phyloP scores from a whole-genome alignment of 192 early-diverging fungal genomes.

The Podila epigama region DNA sequence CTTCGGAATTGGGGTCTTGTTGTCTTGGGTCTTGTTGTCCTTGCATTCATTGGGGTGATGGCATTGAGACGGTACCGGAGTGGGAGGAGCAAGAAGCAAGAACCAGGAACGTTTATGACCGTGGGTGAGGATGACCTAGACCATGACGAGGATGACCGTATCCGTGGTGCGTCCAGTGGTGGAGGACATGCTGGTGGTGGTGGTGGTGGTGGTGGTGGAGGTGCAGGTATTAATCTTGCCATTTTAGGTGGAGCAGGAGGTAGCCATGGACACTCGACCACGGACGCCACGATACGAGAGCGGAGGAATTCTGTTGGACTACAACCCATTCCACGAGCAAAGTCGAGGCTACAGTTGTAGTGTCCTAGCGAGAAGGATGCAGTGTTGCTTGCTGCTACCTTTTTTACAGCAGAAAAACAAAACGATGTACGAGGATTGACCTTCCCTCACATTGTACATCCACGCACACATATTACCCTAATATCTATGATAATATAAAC shows the following conservation, averaged over 20 bases:
- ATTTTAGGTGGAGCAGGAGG: conserved; percentile 10
- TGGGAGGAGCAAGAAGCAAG: conserved; percentile 34
- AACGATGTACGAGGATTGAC: no score
- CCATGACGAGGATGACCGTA: not conserved
- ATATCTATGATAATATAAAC: no score
- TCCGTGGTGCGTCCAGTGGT: not conserved
- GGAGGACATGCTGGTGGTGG: not conserved
- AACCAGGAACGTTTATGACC: conserved; percentile 22
- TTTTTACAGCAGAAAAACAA: no score
- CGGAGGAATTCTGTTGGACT: conserved; percentile 21
- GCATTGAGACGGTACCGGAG: conserved; percentile 9
- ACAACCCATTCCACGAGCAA: conserved; percentile 26
- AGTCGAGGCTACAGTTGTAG: not conserved
- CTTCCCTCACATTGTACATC: no score
- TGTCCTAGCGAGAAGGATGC: no score
- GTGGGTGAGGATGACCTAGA: conserved; percentile 27
- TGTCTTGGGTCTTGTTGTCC: not conserved
- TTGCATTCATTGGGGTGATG: conserved; percentile 13
- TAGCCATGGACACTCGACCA: not conserved
- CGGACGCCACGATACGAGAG: conserved; percentile 16
- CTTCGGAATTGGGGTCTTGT: conserved; percentile 25
- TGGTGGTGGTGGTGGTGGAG: not conserved
- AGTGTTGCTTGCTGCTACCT: no score
- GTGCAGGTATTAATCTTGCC: conserved; percentile 7
- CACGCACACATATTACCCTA: no score